These are phyloP conservation scores for Angophora floribunda DNA, from an alignment of 345 rosid genomes.

Conservation along the genomic window DNA sequence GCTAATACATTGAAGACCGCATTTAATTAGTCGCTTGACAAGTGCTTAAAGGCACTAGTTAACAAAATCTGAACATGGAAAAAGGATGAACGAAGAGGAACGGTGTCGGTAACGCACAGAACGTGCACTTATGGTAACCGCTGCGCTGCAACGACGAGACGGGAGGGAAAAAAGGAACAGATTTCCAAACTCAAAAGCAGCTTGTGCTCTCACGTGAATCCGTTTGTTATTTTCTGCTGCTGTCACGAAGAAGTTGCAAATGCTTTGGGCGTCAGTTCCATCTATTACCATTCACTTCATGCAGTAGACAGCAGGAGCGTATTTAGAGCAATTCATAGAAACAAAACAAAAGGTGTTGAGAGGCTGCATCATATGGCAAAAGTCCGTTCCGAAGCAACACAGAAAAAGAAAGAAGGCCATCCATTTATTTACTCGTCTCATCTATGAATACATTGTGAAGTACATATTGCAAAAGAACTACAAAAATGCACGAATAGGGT, in stretches of 20 bases:
- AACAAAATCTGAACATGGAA: not conserved
- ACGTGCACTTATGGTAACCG: not conserved
- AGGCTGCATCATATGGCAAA: not conserved
- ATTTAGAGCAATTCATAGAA: not conserved
- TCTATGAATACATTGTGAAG: not conserved
- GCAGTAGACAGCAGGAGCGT: not conserved
- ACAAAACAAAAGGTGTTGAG: not conserved
- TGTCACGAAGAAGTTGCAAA: not conserved
- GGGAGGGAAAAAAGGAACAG: not conserved
- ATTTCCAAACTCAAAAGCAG: not conserved
- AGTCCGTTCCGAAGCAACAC: not conserved
- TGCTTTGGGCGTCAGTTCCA: not conserved
- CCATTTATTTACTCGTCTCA: not conserved
- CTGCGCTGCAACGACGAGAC: not conserved
- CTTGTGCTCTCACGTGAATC: not conserved
- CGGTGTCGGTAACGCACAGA: not conserved
- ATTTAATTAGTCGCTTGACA: not conserved
- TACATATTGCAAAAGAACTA: not conserved
- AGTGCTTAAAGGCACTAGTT: not conserved
- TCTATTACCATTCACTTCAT: not conserved
- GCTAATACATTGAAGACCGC: not conserved
- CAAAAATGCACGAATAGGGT: not conserved
- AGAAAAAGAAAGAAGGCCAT: not conserved
- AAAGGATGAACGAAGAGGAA: not conserved
- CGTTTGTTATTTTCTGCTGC: not conserved